These are phyloP conservation scores for Vigna reflexopilosa DNA, from an alignment of 306 rosid genomes.

Conservation along the genomic window DNA sequence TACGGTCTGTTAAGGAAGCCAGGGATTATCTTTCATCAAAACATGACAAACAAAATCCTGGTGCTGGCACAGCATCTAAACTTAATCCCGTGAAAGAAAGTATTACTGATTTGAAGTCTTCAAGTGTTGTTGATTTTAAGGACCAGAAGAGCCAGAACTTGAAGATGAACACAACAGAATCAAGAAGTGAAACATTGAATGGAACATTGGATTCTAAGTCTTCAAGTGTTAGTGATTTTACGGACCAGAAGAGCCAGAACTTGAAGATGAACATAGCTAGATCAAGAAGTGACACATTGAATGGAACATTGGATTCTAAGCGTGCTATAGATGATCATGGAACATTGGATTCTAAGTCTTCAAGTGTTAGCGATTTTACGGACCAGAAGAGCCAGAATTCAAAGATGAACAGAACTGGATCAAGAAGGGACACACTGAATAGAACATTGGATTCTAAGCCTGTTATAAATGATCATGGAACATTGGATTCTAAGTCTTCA, in stretches of 20 bases:
- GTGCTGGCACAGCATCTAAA: slow-evolving; percentile 36
- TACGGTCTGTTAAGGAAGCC: slow-evolving; percentile 88
- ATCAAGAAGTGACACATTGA: slow-evolving; percentile 43
- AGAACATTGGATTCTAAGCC: no score
- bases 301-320: not conserved
- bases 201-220: slow-evolving; percentile 49
- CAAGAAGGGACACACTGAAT: no score
- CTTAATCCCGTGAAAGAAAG: slow-evolving; percentile 44
- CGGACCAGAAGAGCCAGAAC: slow-evolving; percentile 37
- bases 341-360: no score
- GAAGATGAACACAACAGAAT: slow-evolving; percentile 33
- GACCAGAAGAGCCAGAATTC: no score
- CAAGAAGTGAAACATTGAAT: slow-evolving; percentile 43
- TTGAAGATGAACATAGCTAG: slow-evolving; percentile 34
- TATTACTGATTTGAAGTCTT: slow-evolving; percentile 46
- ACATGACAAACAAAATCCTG: slow-evolving; percentile 52
- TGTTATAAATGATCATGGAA: no score
- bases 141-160: slow-evolving; percentile 37
- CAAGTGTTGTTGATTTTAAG: slow-evolving; percentile 45
- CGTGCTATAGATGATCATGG: no score
- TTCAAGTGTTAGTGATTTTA: slow-evolving; percentile 47
- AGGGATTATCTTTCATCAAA: slow-evolving; percentile 73
- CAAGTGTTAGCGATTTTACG: no score
- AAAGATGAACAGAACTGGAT: no score
- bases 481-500: no score